A percentile compares a stretch with the other conserved stretches of the same genome.
Conservation (phyloP, 345 rosid genomes). For the Gossypioides kirkii region DNA sequence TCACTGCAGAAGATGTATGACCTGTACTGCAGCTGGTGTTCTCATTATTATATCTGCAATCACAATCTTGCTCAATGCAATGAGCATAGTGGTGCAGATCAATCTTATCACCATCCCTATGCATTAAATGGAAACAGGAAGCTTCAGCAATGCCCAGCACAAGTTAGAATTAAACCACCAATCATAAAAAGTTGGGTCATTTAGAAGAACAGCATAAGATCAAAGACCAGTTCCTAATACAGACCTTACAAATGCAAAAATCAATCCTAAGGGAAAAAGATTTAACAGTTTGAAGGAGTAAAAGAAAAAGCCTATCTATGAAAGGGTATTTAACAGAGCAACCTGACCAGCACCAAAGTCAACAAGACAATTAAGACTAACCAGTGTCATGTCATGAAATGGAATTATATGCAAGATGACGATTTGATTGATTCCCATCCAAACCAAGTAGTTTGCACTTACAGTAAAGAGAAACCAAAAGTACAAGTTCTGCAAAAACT, state of each 20-base stretch:
- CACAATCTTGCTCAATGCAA: conserved; percentile 56
- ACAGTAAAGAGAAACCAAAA: not conserved
- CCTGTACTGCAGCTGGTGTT: conserved; percentile 1
- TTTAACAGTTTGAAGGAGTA: not conserved
- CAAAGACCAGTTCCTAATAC: not conserved
- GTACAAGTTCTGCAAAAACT: not conserved
- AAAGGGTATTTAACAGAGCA: not conserved
- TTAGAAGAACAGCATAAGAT: not conserved
- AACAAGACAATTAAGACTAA: not conserved
- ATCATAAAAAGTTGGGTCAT: not conserved
- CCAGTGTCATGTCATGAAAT: not conserved
- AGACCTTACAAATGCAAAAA: not conserved
- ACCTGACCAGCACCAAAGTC: not conserved
- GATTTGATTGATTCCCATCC: not conserved
- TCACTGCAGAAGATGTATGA: conserved; percentile 34
- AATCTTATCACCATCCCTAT: conserved; percentile 65
- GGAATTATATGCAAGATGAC: not conserved
- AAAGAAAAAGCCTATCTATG: not conserved
- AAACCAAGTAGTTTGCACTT: conserved; percentile 1
- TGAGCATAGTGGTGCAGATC: conserved; percentile 36
- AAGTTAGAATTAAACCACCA: not conserved
- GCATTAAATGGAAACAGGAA: conserved; percentile 3
- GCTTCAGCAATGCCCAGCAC: not conserved
- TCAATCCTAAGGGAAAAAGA: not conserved
- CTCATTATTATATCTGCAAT: conserved; percentile 44